Evolutionary conservation across 116 monocot species (phyloP), one percentile per base, ranked within the genome.

Genomic region (Phalaenopsis hybrid): DNA sequence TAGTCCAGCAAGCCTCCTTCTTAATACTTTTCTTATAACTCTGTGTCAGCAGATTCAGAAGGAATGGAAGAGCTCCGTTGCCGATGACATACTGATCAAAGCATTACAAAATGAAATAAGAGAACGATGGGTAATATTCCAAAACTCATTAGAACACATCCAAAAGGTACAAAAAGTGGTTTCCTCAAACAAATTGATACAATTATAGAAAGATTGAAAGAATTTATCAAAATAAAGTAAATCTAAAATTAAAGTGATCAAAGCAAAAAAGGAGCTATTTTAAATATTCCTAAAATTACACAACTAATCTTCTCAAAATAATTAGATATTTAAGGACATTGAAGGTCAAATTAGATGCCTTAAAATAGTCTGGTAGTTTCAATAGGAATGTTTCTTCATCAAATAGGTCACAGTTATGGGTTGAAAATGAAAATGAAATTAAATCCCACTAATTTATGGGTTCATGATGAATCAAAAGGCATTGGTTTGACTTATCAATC

Each of bases 1-100:
- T 90, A 17, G 88, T 90, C 90, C 90, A 90, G 75, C 90, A 90
- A 73, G 86, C 90, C 85, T 90, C 90, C 81, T 90, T 90, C 80
- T 90, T 90, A 28, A 90, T 88, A 79, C 88, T 88, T 81, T 90
- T 90, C 88, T 90, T 90, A 43, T 90, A 86, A 78, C 86, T 90
- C 23, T 85, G 83, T 0, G 84, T 84, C 79, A 90, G 67, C 43
- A 90, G 83, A 80, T 80, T 90, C 67, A 88, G 74, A 58, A 90
- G 87, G 43, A 80, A 90, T 52, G 86, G 88, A 58, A 90, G 88
- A 23, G 86, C 90, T 74, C 84, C 82, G 74, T 84, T 55, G 80
- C 85, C 79, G 77, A 90, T 86, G 5, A 90, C 82, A 84, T 78
- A 86, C 90, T 90, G 84, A 73, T 23, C 17, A 52, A 84, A 80